A percentile compares a stretch with the other conserved stretches of the same genome.
Conservation (phyloP, 805 yeast genomes). For the Sugiyamaella mastotermitis region DNA sequence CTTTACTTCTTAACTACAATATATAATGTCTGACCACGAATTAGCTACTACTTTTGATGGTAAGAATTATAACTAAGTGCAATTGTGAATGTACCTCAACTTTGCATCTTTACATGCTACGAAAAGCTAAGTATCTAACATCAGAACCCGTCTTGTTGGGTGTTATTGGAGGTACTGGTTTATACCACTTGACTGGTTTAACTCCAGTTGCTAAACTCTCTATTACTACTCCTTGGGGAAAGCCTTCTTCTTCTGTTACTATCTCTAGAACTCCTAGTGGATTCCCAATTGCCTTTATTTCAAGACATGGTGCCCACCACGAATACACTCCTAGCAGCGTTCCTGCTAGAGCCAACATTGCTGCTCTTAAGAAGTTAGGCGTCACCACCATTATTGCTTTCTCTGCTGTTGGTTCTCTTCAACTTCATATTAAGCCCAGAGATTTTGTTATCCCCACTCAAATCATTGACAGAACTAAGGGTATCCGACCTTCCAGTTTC, state of each 20-base stretch:
- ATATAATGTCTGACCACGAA: slow-evolving; percentile 1
- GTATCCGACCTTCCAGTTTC: slow-evolving; percentile 82
- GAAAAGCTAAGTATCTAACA: not conserved
- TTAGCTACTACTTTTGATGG: slow-evolving; percentile 25
- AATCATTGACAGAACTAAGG: slow-evolving; percentile 94
- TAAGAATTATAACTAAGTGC: slow-evolving; percentile 4
- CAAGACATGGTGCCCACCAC: slow-evolving; percentile 91
- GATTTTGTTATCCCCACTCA: slow-evolving; percentile 97
- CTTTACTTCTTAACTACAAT: slow-evolving; percentile 1
- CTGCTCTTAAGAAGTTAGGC: slow-evolving; percentile 85
- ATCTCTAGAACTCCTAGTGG: slow-evolving; percentile 73
- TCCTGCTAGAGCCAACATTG: slow-evolving; percentile 90
- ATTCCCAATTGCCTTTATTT: slow-evolving; percentile 85
- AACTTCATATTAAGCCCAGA: slow-evolving; percentile 81
- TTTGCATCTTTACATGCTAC: not conserved
- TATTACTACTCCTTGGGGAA: slow-evolving; percentile 94
- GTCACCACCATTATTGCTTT: slow-evolving; percentile 87
- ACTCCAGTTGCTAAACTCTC: slow-evolving; percentile 81
- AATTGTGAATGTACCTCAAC: not conserved
- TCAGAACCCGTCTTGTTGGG: slow-evolving; percentile 75
- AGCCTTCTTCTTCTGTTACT: slow-evolving; percentile 90
- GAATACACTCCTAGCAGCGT: slow-evolving; percentile 87
- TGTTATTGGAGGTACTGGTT: slow-evolving; percentile 97
- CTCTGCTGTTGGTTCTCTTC: slow-evolving; percentile 93
- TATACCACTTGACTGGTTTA: slow-evolving; percentile 76